Conservation (phyloP, 2,329 filamentous ascomycete genomes). For the Gyromitra esculenta region DNA sequence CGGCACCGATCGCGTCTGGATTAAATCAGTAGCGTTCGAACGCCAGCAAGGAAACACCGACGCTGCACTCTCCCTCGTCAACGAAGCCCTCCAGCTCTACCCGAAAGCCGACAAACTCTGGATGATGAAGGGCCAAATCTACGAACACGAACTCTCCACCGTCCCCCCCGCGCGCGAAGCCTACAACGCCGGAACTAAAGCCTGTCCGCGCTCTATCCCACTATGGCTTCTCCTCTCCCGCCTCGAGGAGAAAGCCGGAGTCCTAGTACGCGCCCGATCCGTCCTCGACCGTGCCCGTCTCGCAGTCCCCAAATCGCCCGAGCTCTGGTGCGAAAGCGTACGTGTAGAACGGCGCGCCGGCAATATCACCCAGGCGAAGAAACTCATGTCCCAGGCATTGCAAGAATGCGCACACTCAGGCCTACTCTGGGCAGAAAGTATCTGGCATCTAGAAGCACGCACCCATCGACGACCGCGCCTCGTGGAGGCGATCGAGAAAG, state of each 20-base stretch:
- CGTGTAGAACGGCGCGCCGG: conserved; percentile 88
- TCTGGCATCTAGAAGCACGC: conserved; percentile 90
- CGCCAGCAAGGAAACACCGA: conserved; percentile 82
- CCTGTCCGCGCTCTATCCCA: conserved; percentile 82
- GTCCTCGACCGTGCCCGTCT: conserved; percentile 91
- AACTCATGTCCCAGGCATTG: conserved; percentile 89
- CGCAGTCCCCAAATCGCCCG: conserved; percentile 82
- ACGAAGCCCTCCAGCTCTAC: conserved; percentile 86
- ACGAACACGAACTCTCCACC: conserved; percentile 78
- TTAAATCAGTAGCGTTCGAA: conserved; percentile 94
- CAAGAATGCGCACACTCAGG: conserved; percentile 91
- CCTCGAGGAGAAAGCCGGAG: conserved; percentile 84
- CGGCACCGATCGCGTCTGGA: conserved; percentile 95
- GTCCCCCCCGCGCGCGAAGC: conserved; percentile 87
- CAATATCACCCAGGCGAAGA: conserved; percentile 84
- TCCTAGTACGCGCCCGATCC: conserved; percentile 89
- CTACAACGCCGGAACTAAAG: conserved; percentile 86
- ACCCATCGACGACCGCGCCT: conserved; percentile 92
- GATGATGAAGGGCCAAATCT: conserved; percentile 99
- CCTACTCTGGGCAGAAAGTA: conserved; percentile 90
- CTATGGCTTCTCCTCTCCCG: conserved; percentile 90
- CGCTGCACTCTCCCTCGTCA: conserved; percentile 83
- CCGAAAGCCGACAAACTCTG: conserved; percentile 87
- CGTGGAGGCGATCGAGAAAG: conserved; percentile 94
- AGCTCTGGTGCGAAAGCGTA: conserved; percentile 93